phyloP scores from a whole-genome alignment of 768 basidiomycete species.

The Leccinellum albellum region DNA sequence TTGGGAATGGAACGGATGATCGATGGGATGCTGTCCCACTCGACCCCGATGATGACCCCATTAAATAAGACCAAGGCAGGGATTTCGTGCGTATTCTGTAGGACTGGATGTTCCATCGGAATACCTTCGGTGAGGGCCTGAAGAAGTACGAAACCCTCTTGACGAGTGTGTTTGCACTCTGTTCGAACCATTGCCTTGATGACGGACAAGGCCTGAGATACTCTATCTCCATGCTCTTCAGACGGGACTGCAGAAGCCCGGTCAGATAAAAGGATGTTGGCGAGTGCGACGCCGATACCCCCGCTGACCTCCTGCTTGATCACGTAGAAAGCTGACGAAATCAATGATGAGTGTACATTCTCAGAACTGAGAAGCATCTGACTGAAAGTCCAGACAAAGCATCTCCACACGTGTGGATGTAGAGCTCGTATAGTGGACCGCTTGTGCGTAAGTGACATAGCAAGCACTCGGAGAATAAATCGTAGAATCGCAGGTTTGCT shows the following conservation, averaged over 20 bases:
- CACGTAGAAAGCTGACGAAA: slow-evolving; percentile 38
- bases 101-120: slow-evolving; percentile 4
- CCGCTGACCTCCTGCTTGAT: slow-evolving; percentile 45
- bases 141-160: slow-evolving; percentile 36
- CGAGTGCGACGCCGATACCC: slow-evolving; percentile 43
- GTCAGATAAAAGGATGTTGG: slow-evolving; percentile 35
- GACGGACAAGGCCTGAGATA: slow-evolving; percentile 36
- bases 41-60: slow-evolving; percentile 37
- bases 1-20: slow-evolving; percentile 26
- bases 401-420: slow-evolving; percentile 47
- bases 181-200: slow-evolving; percentile 37
- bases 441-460: slow-evolving; percentile 31
- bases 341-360: slow-evolving; percentile 21
- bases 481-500: slow-evolving; percentile 35
- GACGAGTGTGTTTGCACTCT: slow-evolving; percentile 21
- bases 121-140: slow-evolving; percentile 31
- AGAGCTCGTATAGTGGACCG: slow-evolving; percentile 35
- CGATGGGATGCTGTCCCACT: slow-evolving; percentile 23
- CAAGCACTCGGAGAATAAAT: slow-evolving; percentile 37
- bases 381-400: slow-evolving; percentile 54
- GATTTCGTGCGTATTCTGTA: slow-evolving; percentile 13
- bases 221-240: slow-evolving; percentile 16
- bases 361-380: slow-evolving; percentile 31
- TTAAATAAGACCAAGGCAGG: slow-evolving; percentile 41
- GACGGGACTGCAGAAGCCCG: neutral